These are phyloP conservation scores for Herpotrichia juniperi DNA, from an alignment of 2,329 filamentous ascomycete genomes.

Conservation along the genomic window DNA sequence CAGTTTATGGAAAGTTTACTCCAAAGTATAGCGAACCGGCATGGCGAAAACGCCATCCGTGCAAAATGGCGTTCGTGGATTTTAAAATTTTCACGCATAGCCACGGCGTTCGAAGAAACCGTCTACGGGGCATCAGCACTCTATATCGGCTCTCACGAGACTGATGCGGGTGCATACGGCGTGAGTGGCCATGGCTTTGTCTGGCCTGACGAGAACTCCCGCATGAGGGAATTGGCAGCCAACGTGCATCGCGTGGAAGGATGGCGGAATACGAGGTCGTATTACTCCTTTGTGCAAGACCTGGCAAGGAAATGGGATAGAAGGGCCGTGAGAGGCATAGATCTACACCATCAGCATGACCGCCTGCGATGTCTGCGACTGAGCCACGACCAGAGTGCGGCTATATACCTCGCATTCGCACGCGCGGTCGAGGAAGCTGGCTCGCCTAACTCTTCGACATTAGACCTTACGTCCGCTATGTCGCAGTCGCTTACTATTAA, in stretches of 20 bases:
- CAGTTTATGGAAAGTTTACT: slow-evolving; percentile 88
- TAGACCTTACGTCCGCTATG: slow-evolving; percentile 24
- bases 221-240: slow-evolving; percentile 84
- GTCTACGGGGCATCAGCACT: slow-evolving; percentile 93
- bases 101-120: slow-evolving; percentile 91
- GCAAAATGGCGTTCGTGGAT: slow-evolving; percentile 95
- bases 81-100: slow-evolving; percentile 88
- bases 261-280: slow-evolving; percentile 93
- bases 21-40: slow-evolving; percentile 80
- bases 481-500: slow-evolving; percentile 29
- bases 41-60: slow-evolving; percentile 85
- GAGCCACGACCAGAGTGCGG: slow-evolving; percentile 74
- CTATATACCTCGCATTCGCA: slow-evolving; percentile 83
- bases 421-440: slow-evolving; percentile 67
- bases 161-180: slow-evolving; percentile 52
- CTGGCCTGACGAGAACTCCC: slow-evolving; percentile 83
- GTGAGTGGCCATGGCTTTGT: slow-evolving; percentile 90
- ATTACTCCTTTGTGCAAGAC: slow-evolving; percentile 88
- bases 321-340: slow-evolving; percentile 76
- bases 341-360: slow-evolving; percentile 91
- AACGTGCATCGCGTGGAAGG: slow-evolving; percentile 94
- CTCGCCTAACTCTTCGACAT: slow-evolving; percentile 16
- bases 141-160: slow-evolving; percentile 79
- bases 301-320: slow-evolving; percentile 44
- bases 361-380: slow-evolving; percentile 83